Percentiles rank a stretch among this genome's conserved stretches.
phyloP scores from a whole-genome alignment of 805 yeast species.

The Metschnikowia matae region DNA sequence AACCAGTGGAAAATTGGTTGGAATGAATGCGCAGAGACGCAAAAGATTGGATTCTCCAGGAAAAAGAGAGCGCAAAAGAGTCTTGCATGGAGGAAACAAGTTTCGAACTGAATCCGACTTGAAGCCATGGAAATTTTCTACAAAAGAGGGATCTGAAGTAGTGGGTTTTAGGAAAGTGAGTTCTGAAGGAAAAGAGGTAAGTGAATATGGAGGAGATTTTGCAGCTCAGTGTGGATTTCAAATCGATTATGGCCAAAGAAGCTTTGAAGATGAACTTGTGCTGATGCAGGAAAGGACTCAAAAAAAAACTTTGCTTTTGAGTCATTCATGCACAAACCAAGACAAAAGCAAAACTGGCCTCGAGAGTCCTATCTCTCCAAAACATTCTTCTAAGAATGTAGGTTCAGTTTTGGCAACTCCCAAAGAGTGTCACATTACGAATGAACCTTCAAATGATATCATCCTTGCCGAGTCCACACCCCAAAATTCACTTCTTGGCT shows the following conservation, averaged over 20 bases:
- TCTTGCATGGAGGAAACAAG: no score
- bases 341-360: neutral
- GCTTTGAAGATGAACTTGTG: neutral
- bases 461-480: neutral
- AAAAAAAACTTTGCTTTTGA: neutral
- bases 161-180: neutral
- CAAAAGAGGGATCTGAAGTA: neutral
- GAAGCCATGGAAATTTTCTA: no score
- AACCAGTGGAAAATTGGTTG: no score
- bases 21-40: no score
- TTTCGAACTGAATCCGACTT: no score
- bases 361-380: neutral
- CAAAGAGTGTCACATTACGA: neutral
- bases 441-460: neutral
- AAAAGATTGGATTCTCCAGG: no score
- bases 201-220: neutral
- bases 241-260: neutral
- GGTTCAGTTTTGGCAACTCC: neutral
- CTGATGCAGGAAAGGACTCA: neutral
- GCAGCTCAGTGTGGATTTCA: neutral
- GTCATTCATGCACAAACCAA: neutral
- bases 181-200: neutral
- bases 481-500: neutral
- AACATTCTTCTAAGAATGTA: neutral
- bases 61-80: no score